Conservation (phyloP, 2,329 filamentous ascomycete species). For the Calonectria crousiana region DNA sequence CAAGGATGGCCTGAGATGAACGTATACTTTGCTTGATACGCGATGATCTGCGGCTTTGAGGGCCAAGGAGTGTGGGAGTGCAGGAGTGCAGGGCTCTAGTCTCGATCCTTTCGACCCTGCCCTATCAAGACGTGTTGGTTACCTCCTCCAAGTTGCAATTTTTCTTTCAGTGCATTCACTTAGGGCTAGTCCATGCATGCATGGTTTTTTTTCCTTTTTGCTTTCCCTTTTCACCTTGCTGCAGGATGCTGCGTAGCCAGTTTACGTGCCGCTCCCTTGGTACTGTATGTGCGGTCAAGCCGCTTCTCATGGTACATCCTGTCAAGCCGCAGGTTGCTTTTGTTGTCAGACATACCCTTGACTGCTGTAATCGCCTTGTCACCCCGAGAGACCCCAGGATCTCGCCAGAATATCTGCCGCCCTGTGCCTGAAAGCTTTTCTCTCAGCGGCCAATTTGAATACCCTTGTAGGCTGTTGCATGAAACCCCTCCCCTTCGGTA, state of each 20-base stretch:
- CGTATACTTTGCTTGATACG: slow-evolving; percentile 1
- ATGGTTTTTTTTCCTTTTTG: neutral
- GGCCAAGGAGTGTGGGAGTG: neutral
- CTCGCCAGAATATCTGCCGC: neutral
- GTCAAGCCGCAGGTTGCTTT: slow-evolving; percentile 5
- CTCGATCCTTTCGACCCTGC: neutral
- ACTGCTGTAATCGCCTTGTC: neutral
- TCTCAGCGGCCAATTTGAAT: neutral
- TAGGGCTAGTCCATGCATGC: slow-evolving; percentile 3
- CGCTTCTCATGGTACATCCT: neutral
- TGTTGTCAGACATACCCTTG: neutral
- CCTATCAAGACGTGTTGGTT: neutral
- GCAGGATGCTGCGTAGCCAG: slow-evolving; percentile 5
- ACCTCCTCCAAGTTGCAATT: neutral
- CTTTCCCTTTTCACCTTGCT: neutral
- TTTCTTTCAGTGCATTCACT: neutral
- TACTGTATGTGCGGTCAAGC: neutral
- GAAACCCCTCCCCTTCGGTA: neutral
- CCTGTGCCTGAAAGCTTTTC: neutral
- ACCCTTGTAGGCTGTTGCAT: neutral
- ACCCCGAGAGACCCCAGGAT: neutral
- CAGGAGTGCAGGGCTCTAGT: neutral
- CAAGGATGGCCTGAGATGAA: neutral
- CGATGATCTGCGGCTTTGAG: slow-evolving; percentile 4
- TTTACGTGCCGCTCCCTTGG: neutral